These are phyloP conservation scores for Candida endomychidarum DNA, from an alignment of 805 yeast species.

Conservation along the genomic window DNA sequence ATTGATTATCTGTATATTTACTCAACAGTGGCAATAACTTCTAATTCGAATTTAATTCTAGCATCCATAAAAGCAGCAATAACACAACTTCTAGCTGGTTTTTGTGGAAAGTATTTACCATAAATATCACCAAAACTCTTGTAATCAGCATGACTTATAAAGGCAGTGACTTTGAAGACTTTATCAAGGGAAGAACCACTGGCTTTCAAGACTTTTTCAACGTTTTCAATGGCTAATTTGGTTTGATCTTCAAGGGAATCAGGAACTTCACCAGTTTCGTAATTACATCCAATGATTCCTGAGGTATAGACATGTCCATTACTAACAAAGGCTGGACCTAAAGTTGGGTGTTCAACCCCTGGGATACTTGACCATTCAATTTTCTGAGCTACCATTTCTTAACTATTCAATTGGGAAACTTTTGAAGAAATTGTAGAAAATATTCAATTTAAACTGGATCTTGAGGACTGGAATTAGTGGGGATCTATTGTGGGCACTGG, in stretches of 20 bases:
- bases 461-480: too few species aligned
- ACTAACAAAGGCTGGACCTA: slow-evolving; percentile 29
- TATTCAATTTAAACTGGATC: too few species aligned
- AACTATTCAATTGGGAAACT: too few species aligned
- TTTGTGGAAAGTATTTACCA: slow-evolving; percentile 43
- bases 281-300: slow-evolving; percentile 47
- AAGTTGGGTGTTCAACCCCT: slow-evolving; percentile 31
- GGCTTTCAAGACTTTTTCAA: slow-evolving; percentile 40
- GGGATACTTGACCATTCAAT: slow-evolving; percentile 28
- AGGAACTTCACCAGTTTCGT: slow-evolving; percentile 41
- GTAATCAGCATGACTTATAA: slow-evolving; percentile 44
- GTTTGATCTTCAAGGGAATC: slow-evolving; percentile 47
- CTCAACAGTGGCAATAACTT: slow-evolving; percentile 43
- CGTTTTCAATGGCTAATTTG: slow-evolving; percentile 42
- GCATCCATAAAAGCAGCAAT: slow-evolving; percentile 53
- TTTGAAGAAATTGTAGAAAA: too few species aligned
- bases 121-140: slow-evolving; percentile 47
- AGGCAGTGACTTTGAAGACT: slow-evolving; percentile 50
- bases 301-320: slow-evolving; percentile 43
- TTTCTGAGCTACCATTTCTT: slow-evolving; percentile 19
- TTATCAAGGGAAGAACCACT: slow-evolving; percentile 48
- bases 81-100: slow-evolving; percentile 56
- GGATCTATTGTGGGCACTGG: too few species aligned
- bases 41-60: slow-evolving; percentile 51
- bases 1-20: slow-evolving; percentile 49